Evolutionary conservation across 208 protist genomes (phyloP), one percentile per base, ranked within the genome.

Genomic region (Lotmaria passim): DNA sequence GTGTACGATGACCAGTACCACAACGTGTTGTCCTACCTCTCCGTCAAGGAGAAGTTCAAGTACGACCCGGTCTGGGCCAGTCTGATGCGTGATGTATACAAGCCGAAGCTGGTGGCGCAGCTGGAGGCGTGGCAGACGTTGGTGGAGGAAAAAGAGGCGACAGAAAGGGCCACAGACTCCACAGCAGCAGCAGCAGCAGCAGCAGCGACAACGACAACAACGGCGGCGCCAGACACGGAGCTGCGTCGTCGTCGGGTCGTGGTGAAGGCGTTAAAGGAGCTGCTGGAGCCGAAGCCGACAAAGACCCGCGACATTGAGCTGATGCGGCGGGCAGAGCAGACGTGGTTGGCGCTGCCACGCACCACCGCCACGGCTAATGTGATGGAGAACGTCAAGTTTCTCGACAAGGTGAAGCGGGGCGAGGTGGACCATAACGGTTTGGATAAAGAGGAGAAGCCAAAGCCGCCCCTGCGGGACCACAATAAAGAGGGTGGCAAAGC

Each of bases 21-120:
- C 76, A 77, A 74, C 65, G 57, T 72, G 1, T 78, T 86, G 41
- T 61, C 44, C 26, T 87, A 83, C 39, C 12, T 91, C 2, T 48
- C 70, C 23, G 47, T 82, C 19, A 85, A 78, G 69, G 59, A 78
- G 21, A 77, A 80, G 36, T 68, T 91, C 55, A 79, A 78, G 60
- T 78, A 82, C 75, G 88, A 93, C 68, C 78, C 88, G 28, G 69
- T 63, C 41, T 91, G 80, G 77, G 76, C 79, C 26, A 91, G 85
- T 51, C 63, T 93, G 23, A 82, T 88, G 78, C 85, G 88, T 14
- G 88, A 90, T 61, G 56, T 88, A 15, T 84, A 84, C 69, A 76
- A 47, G 19, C 48, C 36, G 3, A 53, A 61, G 48, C 23, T 41
- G 30, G 28, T 39, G 50, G 46, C 47, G 53, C 41, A 51, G 26